A percentile compares a stretch with the other conserved stretches of the same genome.
Conservation (phyloP, 2,329 filamentous ascomycete species). For the Sporothrix brasiliensis region DNA sequence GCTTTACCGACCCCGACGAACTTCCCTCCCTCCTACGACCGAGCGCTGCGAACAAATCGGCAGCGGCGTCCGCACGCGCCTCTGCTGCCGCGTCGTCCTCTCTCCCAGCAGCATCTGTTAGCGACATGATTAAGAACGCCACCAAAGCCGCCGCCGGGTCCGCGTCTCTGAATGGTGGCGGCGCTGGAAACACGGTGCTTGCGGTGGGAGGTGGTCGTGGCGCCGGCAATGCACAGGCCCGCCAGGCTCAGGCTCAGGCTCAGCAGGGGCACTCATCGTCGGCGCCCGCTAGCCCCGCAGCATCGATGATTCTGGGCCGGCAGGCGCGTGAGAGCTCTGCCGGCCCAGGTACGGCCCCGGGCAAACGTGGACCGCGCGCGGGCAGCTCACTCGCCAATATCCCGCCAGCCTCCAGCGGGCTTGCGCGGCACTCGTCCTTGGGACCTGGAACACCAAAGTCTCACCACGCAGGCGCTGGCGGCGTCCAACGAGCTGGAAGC, state of each 20-base stretch:
- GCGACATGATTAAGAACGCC: constrained; percentile 37
- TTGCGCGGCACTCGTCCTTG: constrained; percentile 65
- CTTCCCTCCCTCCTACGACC: constrained; percentile 64
- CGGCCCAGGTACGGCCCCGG: constrained; percentile 53
- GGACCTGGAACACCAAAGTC: constrained; percentile 65
- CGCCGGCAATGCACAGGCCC: constrained; percentile 51
- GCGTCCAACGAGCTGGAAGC: constrained; percentile 54
- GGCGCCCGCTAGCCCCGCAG: constrained; percentile 63
- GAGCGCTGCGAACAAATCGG: constrained; percentile 56
- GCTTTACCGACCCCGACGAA: constrained; percentile 64
- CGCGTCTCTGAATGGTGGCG: constrained; percentile 36
- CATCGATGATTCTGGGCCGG: constrained; percentile 61
- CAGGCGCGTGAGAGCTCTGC: constrained; percentile 61
- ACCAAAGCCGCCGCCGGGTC: constrained; percentile 24
- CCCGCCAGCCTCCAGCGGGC: constrained; percentile 58
- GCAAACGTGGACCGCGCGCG: constrained; percentile 57
- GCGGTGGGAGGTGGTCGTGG: constrained; percentile 42
- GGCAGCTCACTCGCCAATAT: constrained; percentile 53
- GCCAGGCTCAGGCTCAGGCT: constrained; percentile 51
- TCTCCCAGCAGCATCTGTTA: constrained; percentile 28
- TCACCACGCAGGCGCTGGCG: constrained; percentile 37
- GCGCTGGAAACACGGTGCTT: background rate
- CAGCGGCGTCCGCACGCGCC: constrained; percentile 44
- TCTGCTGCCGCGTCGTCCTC: constrained; percentile 38
- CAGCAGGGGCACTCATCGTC: constrained; percentile 56